Evolutionary conservation across 208 protist species (phyloP).

Genomic region (Borovskyia barvae): DNA sequence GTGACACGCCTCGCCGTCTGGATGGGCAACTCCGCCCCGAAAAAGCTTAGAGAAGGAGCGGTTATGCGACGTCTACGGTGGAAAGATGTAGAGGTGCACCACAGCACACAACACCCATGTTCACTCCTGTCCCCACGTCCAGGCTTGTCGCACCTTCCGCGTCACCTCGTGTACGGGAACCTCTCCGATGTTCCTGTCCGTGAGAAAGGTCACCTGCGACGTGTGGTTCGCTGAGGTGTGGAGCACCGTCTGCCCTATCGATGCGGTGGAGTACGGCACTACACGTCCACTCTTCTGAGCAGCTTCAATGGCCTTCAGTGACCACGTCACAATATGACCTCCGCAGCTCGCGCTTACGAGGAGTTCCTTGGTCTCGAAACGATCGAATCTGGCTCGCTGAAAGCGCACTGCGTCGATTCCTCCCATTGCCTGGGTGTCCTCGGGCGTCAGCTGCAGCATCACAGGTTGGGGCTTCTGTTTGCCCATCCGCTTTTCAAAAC

Average conservation of each 20-base stretch:
- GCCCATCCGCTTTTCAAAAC: conserved; percentile 53
- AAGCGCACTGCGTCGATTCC: conserved; percentile 39
- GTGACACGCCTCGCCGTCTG: no score
- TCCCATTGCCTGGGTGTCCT: conserved; percentile 40
- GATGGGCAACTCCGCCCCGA: no score
- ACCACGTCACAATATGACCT: conserved; percentile 53
- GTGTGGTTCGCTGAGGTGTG: conserved; percentile 26
- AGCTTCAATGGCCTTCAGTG: conserved; percentile 32
- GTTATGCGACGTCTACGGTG: no score
- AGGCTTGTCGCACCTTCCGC: conserved; percentile 17
- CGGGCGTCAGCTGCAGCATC: conserved; percentile 38
- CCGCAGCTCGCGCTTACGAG: conserved; percentile 55
- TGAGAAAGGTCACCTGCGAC: conserved; percentile 29
- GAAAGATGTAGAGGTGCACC: no score
- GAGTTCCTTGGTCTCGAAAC: conserved; percentile 30
- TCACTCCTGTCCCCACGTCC: conserved; percentile 37
- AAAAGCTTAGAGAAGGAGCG: no score
- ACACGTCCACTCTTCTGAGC: conserved; percentile 38
- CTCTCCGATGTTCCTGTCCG: conserved; percentile 12
- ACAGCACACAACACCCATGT: no score
- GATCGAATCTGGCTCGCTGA: conserved; percentile 44
- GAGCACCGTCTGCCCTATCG: conserved; percentile 26
- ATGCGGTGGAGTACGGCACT: conserved; percentile 14
- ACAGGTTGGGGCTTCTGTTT: conserved; percentile 48
- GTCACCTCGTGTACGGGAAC: conserved; percentile 23